These are phyloP conservation scores for Solanum peruvianum DNA, from an alignment of 257 asterid genomes.

Conservation along the genomic window DNA sequence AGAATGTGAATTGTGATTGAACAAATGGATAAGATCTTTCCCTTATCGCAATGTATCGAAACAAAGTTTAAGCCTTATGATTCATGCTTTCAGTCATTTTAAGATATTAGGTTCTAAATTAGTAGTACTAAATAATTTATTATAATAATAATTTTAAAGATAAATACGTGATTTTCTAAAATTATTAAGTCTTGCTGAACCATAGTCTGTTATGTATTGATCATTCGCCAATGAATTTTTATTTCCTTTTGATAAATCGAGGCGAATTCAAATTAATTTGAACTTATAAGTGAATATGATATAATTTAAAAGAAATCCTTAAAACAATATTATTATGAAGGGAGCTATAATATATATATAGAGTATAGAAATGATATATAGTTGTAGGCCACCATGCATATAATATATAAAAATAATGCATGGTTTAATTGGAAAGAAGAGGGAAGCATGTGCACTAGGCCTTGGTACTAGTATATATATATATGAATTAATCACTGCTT, in stretches of 20 bases:
- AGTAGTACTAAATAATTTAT: not conserved
- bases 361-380: not conserved
- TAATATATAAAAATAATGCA: too few relatives aligned
- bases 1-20: too few relatives aligned
- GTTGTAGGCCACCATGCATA: not conserved
- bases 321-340: not conserved
- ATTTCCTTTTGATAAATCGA: not conserved
- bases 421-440: not conserved
- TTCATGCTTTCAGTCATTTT: not conserved
- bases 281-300: not conserved
- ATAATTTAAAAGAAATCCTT: not conserved
- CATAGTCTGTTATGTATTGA: too few relatives aligned
- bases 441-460: not conserved
- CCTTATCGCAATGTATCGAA: too few relatives aligned
- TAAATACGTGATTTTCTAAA: not conserved
- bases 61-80: too few relatives aligned
- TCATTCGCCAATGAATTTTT: not conserved
- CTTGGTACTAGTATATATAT: not conserved
- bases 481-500: not conserved
- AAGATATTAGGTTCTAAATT: not conserved
- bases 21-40: too few relatives aligned
- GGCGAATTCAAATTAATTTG: not conserved
- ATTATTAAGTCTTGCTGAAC: not conserved
- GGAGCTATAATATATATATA: not conserved
- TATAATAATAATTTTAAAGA: not conserved